Conservation (phyloP, 176 grass and related monocot genomes). For the barley (Hordeum vulgare) region DNA sequence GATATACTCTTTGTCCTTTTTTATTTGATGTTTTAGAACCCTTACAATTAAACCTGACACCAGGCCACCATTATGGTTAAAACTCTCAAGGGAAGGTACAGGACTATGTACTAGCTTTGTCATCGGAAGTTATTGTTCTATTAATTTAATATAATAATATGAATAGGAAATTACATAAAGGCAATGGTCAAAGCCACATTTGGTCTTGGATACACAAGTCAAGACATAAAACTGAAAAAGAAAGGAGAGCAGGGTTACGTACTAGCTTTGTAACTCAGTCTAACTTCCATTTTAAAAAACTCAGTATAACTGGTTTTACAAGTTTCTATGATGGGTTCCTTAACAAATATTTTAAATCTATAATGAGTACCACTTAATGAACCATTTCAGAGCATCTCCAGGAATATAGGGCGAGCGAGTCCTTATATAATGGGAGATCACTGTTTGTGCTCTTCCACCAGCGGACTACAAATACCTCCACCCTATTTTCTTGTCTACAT, state of each 20-base stretch:
- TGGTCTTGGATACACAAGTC: not conserved
- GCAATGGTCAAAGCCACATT: not conserved
- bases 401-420: not conserved
- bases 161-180: conserved; percentile 1
- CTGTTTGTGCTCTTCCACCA: not conserved
- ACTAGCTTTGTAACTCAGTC: not conserved
- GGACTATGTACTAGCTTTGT: not conserved
- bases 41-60: not conserved
- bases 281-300: not conserved
- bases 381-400: not conserved
- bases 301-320: conserved; percentile 4
- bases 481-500: not conserved
- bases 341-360: conserved; percentile 16
- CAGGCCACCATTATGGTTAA: not conserved
- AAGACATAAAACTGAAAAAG: not conserved
- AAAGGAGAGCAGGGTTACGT: not conserved
- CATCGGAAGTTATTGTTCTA: not conserved
- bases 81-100: not conserved
- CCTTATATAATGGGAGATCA: not conserved
- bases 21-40: not conserved
- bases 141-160: not conserved
- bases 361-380: not conserved
- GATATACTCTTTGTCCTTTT: not conserved
- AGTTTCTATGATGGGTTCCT: conserved; percentile 5
- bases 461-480: not conserved